phyloP scores from a whole-genome alignment of 139 green algal species.

The Edaphochlamys debaryana region DNA sequence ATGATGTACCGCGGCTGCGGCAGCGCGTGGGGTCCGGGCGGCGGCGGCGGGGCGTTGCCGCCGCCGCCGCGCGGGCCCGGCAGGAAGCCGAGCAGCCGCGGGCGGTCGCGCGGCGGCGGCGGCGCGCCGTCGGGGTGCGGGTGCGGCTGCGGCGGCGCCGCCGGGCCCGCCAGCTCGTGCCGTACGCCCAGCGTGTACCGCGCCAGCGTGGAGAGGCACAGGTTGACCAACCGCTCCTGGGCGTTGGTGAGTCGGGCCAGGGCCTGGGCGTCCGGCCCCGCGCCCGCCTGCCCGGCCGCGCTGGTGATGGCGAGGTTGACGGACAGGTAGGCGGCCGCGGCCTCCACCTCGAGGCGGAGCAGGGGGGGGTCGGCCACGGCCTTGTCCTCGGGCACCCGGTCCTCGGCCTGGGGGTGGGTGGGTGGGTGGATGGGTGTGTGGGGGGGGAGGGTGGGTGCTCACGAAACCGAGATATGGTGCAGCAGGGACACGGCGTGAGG shows the following conservation, averaged over 20 bases:
- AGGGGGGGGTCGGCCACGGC: slow-evolving; percentile 90
- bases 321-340: slow-evolving; percentile 85
- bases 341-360: slow-evolving; percentile 91
- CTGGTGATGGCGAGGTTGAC: slow-evolving; percentile 51
- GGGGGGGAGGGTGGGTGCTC: too few relatives aligned
- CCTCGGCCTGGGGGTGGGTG: slow-evolving; percentile 67
- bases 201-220: slow-evolving; percentile 79
- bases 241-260: slow-evolving; percentile 25
- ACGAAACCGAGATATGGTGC: too few relatives aligned
- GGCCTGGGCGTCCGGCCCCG: slow-evolving; percentile 1
- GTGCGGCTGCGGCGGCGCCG: background rate
- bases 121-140: background rate
- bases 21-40: background rate
- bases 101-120: background rate
- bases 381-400: slow-evolving; percentile 62
- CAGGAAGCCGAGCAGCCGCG: slow-evolving; percentile 16
- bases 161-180: slow-evolving; percentile 23
- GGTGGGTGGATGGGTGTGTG: too few relatives aligned
- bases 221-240: slow-evolving; percentile 59
- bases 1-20: slow-evolving; percentile 37
- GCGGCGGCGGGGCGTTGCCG: background rate
- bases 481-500: too few relatives aligned
- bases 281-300: background rate
- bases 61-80: background rate
- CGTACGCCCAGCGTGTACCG: slow-evolving; percentile 24